Percentiles rank a stretch among this genome's conserved stretches.
These are phyloP conservation scores for Cyberlindnera euphorbiae DNA, from an alignment of 805 yeast genomes.

Conservation along the genomic window DNA sequence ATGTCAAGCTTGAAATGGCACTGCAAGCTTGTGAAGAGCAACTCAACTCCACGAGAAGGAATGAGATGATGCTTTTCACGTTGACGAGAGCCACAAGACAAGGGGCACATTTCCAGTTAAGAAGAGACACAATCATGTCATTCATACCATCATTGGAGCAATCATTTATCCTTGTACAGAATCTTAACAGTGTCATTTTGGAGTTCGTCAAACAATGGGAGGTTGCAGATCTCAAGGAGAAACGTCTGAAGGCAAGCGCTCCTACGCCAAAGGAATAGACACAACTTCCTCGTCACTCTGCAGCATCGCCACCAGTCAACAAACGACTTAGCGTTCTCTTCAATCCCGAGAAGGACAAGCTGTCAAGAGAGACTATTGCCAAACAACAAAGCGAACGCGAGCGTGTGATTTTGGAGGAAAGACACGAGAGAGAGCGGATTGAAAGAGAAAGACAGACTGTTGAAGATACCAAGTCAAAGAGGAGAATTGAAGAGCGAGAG, in stretches of 20 bases:
- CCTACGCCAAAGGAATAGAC: conserved; percentile 3
- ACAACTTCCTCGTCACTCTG: background rate
- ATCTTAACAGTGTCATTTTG: conserved; percentile 4
- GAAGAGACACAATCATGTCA: conserved; percentile 30
- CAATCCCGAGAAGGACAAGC: conserved; percentile 18
- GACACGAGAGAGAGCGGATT: conserved; percentile 10
- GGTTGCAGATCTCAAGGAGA: conserved; percentile 8
- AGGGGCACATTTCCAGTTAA: conserved; percentile 31
- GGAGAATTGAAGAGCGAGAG: conserved; percentile 18
- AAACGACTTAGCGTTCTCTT: conserved; percentile 14
- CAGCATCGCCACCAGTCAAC: conserved; percentile 1
- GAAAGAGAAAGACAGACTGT: conserved; percentile 11
- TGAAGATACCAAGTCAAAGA: conserved; percentile 14
- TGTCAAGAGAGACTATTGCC: conserved; percentile 16
- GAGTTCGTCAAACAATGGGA: conserved; percentile 21
- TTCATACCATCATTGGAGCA: conserved; percentile 17
- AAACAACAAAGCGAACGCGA: conserved; percentile 19
- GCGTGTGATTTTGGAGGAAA: conserved; percentile 11
- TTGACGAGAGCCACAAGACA: conserved; percentile 37
- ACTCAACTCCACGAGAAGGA: conserved; percentile 35
- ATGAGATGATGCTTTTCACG: conserved; percentile 40
- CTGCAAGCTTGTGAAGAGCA: conserved; percentile 32
- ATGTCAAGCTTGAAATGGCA: conserved; percentile 26
- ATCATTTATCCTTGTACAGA: conserved; percentile 8
- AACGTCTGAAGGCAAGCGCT: conserved; percentile 4